Base-by-base conservation (phyloP, 1,139 yeast genomes). In the Geotrichum macrosporum region DNA sequence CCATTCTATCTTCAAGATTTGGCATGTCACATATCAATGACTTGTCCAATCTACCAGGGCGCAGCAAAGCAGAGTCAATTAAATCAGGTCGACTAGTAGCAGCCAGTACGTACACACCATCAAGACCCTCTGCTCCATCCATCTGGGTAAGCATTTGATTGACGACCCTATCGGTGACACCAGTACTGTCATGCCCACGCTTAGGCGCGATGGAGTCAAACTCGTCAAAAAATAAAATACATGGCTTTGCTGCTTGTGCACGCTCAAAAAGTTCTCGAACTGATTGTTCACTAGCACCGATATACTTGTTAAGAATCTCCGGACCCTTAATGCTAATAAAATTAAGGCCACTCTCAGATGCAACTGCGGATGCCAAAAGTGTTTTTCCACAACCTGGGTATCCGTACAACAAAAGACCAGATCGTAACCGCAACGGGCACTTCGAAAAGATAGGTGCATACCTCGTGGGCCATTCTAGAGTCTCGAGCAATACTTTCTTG, bases 331-430 rank as follows among this genome's bases (percentile, higher is more conserved):
- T 84, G 2, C 95, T 82, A 30, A 92, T 92, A 63, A 92, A 92
- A 59, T 92, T 92, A 51, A 92, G 72, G 0, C 97, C 97, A 68
- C 96, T 87, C 61, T 89, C 94, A 0, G 89, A 84, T 0, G 97
- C 95, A 42, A 92, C 87, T 0, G 97, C 96, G 53, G 94, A 83
- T 0, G 97, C 97, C 33, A 92, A 67, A 53, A 89, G 72, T 0
- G 98, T 92, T 65, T 92, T 92, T 47, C 98, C 98, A 68, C 98
- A 92, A 3, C 98, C 98, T 1, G 98, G 98, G 60, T 86, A 92
- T 0, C 98, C 98, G 65, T 89, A 92, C 15, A 92, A 74, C 45
- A 92, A 70, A 30, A 92, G 77, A 47, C 98, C 98, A 0, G 96
- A 87, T 59, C 97, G 74, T 47, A 89, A 70, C 49, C 97, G 70